Evolutionary conservation across 257 asterid genomes (phyloP), one percentile per base, ranked within the genome.

Genomic region (Primulina eburnea): DNA sequence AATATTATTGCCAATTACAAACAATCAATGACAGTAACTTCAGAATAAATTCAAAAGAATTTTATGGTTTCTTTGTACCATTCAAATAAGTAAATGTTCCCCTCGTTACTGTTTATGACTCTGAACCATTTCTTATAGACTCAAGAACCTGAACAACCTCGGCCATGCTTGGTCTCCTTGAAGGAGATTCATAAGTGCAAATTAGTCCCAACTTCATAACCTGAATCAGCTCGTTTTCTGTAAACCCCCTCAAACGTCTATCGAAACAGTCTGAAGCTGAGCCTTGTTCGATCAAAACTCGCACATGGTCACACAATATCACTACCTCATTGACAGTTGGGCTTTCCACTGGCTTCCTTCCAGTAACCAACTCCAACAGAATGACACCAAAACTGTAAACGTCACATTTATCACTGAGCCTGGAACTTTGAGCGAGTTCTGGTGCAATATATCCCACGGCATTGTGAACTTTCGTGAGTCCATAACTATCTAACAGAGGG

Each of bases 391-490:
- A 88, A 76, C 98, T 87, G 74, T 86, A 92, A 24, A 92, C 94
- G 29, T 89, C 97, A 24, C 95, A 90, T 76, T 89, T 93, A 5
- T 90, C 96, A 57, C 88, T 86, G 3, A 78, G 69, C 24, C 90
- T 77, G 33, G 84, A 79, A 66, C 96, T 85, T 74, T 87, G 90
- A 16, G 96, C 92, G 65, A 93, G 81, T 82, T 93, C 99, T 0
- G 99, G 99, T 1, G 99, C 97, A 62, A 93, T 82, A 26, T 93
- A 93, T 5, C 99, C 99, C 2, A 86, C 97, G 6, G 96, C 89
- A 74, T 85, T 89, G 80, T 94, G 97, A 53, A 82, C 71, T 60
- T 85, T 88, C 20, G 89, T 81, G 58, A 86, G 68, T 5, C 92
- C 95, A 14, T 79, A 67, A 40, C 65, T 77, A 43, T 84, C 93